Evolutionary conservation across 495 filamentous ascomycete species (phyloP).

Genomic region (Astrothelium subdiscretum): DNA sequence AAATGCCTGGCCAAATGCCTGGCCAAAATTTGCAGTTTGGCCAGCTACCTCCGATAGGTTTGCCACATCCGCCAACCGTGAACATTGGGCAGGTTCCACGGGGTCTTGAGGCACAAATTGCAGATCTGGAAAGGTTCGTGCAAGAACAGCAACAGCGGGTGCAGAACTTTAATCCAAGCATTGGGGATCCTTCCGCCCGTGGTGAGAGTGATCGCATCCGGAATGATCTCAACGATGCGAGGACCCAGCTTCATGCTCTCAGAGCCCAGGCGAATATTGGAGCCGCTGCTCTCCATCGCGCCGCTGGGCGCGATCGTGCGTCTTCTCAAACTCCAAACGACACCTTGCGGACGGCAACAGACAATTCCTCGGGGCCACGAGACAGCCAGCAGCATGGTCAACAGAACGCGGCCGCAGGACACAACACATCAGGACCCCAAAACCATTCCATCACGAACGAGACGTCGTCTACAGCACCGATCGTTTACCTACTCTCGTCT

Average conservation of each 20-base stretch:
- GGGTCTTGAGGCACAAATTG: background rate
- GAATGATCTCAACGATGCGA: background rate
- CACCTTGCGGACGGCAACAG: background rate
- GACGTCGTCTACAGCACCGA: background rate
- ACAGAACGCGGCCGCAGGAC: background rate
- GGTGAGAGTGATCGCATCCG: background rate
- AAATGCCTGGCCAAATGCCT: background rate
- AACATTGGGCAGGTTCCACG: background rate
- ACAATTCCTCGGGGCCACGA: background rate
- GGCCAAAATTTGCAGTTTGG: background rate
- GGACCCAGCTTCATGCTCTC: background rate
- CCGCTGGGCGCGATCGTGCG: background rate
- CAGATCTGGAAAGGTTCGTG: background rate
- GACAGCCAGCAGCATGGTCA: background rate
- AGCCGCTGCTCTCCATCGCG: too few species aligned
- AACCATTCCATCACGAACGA: background rate
- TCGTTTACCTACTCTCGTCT: constrained; percentile 20
- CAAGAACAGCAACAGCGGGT: background rate
- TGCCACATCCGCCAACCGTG: background rate
- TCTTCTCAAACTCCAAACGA: background rate
- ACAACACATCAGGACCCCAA: background rate
- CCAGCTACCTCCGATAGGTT: background rate
- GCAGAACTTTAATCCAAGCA: background rate
- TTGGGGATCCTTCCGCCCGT: background rate
- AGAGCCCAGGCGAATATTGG: background rate